Percentiles rank a stretch among this genome's conserved stretches.
Conservation (phyloP, 2,329 filamentous ascomycete genomes). For the Ramularia endophylla region DNA sequence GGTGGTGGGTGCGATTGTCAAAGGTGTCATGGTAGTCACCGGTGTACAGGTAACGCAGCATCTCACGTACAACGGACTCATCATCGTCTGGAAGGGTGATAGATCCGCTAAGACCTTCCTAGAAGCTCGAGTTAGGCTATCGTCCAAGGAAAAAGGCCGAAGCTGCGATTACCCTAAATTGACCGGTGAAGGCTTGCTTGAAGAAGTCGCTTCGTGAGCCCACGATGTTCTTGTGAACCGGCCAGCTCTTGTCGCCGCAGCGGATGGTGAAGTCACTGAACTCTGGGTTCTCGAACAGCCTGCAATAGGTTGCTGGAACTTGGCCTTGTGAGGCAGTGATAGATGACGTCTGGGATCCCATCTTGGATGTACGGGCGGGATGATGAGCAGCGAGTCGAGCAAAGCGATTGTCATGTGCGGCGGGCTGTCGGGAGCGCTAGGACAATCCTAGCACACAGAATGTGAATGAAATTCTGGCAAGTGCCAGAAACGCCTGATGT, state of each 20-base stretch:
- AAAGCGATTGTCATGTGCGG: too few relatives aligned
- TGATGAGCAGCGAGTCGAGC: too few relatives aligned
- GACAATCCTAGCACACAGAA: too few relatives aligned
- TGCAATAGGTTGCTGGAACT: too few relatives aligned
- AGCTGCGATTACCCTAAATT: slow-evolving; percentile 13
- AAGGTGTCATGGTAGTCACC: slow-evolving; percentile 2
- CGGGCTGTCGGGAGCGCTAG: too few relatives aligned
- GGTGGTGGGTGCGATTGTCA: too few relatives aligned
- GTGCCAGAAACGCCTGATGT: too few relatives aligned
- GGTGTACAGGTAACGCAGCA: slow-evolving; percentile 8
- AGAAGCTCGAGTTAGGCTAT: background rate
- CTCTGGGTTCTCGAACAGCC: background rate
- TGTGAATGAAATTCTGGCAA: too few relatives aligned
- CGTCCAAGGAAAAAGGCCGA: background rate
- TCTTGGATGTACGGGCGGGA: too few relatives aligned
- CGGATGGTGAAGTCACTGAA: slow-evolving; percentile 21
- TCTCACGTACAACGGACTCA: slow-evolving; percentile 4
- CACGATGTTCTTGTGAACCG: slow-evolving; percentile 21
- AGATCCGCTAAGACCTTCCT: slow-evolving; percentile 1
- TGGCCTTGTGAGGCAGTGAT: too few relatives aligned
- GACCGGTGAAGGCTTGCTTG: slow-evolving; percentile 12
- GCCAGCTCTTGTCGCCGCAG: slow-evolving; percentile 14
- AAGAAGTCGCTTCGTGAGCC: slow-evolving; percentile 22
- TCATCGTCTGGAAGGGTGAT: slow-evolving; percentile 7
- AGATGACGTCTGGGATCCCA: too few relatives aligned